These are phyloP conservation scores for Saitozyma podzolica DNA, from an alignment of 768 basidiomycete species.

Conservation along the genomic window DNA sequence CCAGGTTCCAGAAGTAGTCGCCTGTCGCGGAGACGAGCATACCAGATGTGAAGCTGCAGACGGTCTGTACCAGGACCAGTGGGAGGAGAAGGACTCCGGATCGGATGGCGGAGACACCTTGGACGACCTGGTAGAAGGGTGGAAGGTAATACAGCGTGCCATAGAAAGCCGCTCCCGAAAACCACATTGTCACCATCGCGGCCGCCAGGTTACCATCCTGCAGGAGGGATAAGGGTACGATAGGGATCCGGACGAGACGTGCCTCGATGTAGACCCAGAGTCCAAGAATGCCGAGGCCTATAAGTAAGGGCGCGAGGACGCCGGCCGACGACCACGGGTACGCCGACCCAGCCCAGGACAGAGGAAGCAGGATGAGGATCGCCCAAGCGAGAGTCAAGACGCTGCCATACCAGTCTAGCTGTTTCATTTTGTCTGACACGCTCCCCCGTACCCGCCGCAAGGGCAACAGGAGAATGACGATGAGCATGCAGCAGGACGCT, in stretches of 20 bases:
- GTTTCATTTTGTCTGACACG: slow-evolving; percentile 64
- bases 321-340: slow-evolving; percentile 70
- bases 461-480: slow-evolving; percentile 66
- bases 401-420: slow-evolving; percentile 67
- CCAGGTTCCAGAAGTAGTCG: slow-evolving; percentile 63
- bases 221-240: slow-evolving; percentile 72
- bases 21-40: slow-evolving; percentile 65
- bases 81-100: slow-evolving; percentile 67
- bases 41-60: slow-evolving; percentile 58
- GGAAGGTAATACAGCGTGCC: slow-evolving; percentile 64
- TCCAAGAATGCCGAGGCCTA: slow-evolving; percentile 59
- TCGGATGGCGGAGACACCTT: slow-evolving; percentile 64
- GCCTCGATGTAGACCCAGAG: slow-evolving; percentile 72
- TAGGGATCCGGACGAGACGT: slow-evolving; percentile 66
- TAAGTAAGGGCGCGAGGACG: slow-evolving; percentile 63
- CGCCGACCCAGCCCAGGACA: slow-evolving; percentile 76
- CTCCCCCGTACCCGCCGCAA: slow-evolving; percentile 68
- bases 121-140: slow-evolving; percentile 64
- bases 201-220: slow-evolving; percentile 64
- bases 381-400: slow-evolving; percentile 64
- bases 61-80: slow-evolving; percentile 64
- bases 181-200: slow-evolving; percentile 68
- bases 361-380: slow-evolving; percentile 64
- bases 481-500: slow-evolving; percentile 60
- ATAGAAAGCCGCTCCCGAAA: slow-evolving; percentile 55